These are phyloP conservation scores for Podaxis sp. DNA, from an alignment of 768 basidiomycete species.

Conservation along the genomic window DNA sequence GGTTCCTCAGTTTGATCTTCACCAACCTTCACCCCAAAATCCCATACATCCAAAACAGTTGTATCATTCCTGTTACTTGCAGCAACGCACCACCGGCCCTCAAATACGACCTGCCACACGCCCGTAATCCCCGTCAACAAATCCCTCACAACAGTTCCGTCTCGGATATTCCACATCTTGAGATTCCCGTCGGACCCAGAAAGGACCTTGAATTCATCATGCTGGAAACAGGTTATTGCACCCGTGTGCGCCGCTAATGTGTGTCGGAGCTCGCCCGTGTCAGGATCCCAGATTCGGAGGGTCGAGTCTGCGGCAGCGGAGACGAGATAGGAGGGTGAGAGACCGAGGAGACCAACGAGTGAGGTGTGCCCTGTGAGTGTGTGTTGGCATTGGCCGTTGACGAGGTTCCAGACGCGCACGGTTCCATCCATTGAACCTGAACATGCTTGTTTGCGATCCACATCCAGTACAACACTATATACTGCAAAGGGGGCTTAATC, in stretches of 20 bases:
- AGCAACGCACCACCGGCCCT: conserved; percentile 91
- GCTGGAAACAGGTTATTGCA: conserved; percentile 98
- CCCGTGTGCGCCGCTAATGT: conserved; percentile 81
- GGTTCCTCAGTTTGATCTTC: conserved; percentile 82
- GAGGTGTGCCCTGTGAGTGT: conserved; percentile 89
- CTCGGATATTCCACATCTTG: conserved; percentile 96
- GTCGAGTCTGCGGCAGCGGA: conserved; percentile 97
- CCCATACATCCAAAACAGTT: conserved; percentile 87
- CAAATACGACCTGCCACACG: conserved; percentile 98
- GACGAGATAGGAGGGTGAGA: conserved; percentile 87
- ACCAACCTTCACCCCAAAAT: conserved; percentile 72
- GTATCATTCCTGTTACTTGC: conserved; percentile 79
- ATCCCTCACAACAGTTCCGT: conserved; percentile 83
- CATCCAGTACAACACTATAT: conserved; percentile 92
- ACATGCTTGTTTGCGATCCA: conserved; percentile 81
- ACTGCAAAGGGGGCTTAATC: conserved; percentile 40
- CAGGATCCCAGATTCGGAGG: conserved; percentile 91
- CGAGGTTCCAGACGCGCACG: conserved; percentile 91
- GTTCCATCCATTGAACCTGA: conserved; percentile 99
- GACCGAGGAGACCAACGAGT: conserved; percentile 87
- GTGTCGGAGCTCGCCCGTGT: conserved; percentile 73
- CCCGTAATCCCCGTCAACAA: conserved; percentile 87
- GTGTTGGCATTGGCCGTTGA: conserved; percentile 74
- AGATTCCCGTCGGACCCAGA: conserved; percentile 94
- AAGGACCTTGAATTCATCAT: conserved; percentile 96